Evolutionary conservation across 805 yeast genomes (phyloP).

Genomic region (Blastobotrys americana): DNA sequence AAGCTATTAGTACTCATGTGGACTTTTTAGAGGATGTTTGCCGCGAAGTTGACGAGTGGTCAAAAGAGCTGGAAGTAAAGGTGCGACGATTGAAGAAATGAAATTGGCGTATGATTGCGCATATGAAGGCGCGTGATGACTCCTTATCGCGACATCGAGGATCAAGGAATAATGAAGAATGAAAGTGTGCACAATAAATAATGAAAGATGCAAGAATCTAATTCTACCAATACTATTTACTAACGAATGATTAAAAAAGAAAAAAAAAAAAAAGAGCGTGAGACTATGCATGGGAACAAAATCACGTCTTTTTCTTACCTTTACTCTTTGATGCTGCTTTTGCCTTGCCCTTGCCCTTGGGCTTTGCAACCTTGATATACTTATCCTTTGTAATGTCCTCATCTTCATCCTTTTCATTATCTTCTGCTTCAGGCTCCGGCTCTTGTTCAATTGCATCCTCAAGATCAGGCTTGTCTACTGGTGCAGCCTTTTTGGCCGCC

Average conservation of each 20-base stretch:
- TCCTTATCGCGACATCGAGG: too few relatives aligned
- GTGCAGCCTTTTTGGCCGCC: slow-evolving; percentile 27
- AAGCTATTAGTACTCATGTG: slow-evolving; percentile 18
- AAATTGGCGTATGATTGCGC: too few relatives aligned
- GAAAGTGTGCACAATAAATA: background rate
- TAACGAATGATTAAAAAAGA: background rate
- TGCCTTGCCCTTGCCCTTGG: slow-evolving; percentile 28
- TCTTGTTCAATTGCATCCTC: slow-evolving; percentile 55
- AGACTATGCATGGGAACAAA: background rate
- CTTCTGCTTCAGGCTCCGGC: slow-evolving; percentile 35
- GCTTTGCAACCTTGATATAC: slow-evolving; percentile 47
- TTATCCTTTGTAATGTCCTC: slow-evolving; percentile 54
- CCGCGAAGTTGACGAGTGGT: slow-evolving; percentile 56
- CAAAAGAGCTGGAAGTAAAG: slow-evolving; percentile 47
- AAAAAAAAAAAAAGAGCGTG: background rate
- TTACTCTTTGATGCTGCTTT: slow-evolving; percentile 16
- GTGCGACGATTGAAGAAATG: slow-evolving; percentile 11
- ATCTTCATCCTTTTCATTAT: slow-evolving; percentile 38
- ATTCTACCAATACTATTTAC: background rate
- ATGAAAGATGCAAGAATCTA: background rate
- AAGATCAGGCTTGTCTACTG: slow-evolving; percentile 44
- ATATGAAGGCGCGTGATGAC: too few relatives aligned
- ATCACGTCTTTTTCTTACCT: slow-evolving; percentile 10
- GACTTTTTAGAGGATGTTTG: slow-evolving; percentile 39
- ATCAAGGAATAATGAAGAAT: too few relatives aligned